Evolutionary conservation across 208 protist genomes (phyloP), one percentile per base, ranked within the genome.

Genomic region (Angomonas deanei): DNA sequence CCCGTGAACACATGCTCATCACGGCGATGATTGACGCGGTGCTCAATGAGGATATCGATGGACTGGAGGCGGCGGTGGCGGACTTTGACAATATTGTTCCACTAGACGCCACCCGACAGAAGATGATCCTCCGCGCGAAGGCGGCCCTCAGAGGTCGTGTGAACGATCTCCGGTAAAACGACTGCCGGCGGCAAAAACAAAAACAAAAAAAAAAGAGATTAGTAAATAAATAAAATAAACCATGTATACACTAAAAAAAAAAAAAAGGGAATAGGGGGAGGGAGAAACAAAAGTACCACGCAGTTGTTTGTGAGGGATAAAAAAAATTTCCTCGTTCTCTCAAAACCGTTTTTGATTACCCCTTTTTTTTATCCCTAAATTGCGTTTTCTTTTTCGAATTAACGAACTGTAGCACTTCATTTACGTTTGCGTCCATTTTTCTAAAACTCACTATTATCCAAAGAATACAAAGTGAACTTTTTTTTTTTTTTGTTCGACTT

Each of bases 1-100:
- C 86, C 0, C 86, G 86, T 56, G 86, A 96, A 78, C 78, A 92
- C 71, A 93, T 96, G 83, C 70, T 93, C 39, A 87, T 96, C 23
- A 74, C 70, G 4, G 84, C 73, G 27, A 33, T 96, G 42, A 87
- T 93, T 56, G 82, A 86, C 11, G 89, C 89, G 2, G 81, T 96
- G 17, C 72, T 86, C 47, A 39, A 61, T 36, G 82, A 90, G 52
- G 73, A 82, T 38, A 52, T 66, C 13, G 77, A 73, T 46, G 78
- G 70, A 34, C 87, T 88, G 68, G 80, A 90, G 19, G 78, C 76
- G 49, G 89, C 84, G 13, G 68, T 96, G 36, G 59, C 57, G 27
- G 80, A 92, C 48, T 96, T 92, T 62, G 82, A 92, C 64, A 80
- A 65, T 27, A 92, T 96, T 54, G 84, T 80, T 49, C 78, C 86